Evolutionary conservation across 129 eudicot species (phyloP).

Genomic region (Heracleum sosnowskyi): DNA sequence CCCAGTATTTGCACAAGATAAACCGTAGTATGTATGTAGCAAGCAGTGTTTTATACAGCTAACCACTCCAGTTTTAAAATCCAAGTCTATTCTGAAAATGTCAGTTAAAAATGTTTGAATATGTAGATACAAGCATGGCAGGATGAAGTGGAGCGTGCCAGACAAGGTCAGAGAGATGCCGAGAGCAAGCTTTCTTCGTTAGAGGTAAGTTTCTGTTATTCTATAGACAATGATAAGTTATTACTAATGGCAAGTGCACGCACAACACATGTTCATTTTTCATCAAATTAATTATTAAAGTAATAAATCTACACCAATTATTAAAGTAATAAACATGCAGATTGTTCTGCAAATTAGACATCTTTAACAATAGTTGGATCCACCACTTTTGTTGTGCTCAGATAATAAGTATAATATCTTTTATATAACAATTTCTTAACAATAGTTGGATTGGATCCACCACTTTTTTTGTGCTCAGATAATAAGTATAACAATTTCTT

Average conservation of each 20-base stretch:
- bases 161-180: conserved; percentile 93
- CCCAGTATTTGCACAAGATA: background rate
- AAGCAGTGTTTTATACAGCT: background rate
- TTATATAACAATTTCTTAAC: no score
- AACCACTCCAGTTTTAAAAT: background rate
- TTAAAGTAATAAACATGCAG: background rate
- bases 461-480: background rate
- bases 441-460: background rate
- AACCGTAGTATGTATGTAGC: background rate
- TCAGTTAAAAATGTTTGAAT: conserved; percentile 12
- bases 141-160: conserved; percentile 99
- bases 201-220: conserved; percentile 60
- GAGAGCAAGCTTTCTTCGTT: conserved; percentile 86
- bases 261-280: no score
- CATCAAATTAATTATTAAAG: background rate
- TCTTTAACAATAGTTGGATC: background rate
- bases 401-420: background rate
- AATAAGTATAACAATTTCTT: background rate
- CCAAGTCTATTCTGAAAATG: background rate
- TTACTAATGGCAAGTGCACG: background rate
- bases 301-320: background rate
- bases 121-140: conserved; percentile 95
- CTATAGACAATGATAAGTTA: background rate
- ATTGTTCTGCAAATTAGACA: background rate
- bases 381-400: background rate